A percentile compares a stretch with the other conserved stretches of the same genome.
These are phyloP conservation scores for Corynespora cassiicola DNA, from an alignment of 2,329 filamentous ascomycete genomes.

Conservation along the genomic window DNA sequence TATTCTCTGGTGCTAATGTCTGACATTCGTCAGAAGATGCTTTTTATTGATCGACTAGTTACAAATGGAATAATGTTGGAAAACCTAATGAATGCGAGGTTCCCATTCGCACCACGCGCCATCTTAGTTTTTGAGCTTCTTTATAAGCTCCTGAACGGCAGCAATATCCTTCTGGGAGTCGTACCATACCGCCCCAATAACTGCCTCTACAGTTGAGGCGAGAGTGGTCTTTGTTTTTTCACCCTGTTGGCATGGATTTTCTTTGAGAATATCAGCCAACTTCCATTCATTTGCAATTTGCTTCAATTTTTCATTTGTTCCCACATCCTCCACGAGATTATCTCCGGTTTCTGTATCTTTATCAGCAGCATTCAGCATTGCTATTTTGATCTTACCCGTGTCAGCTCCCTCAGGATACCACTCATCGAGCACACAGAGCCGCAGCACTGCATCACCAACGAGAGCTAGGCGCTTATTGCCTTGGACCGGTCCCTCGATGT, in stretches of 20 bases:
- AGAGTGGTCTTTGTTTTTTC: conserved; percentile 4
- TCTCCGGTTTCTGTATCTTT: not conserved
- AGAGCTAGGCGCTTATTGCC: conserved; percentile 14
- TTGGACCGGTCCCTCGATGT: conserved; percentile 1
- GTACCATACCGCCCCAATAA: conserved; percentile 11
- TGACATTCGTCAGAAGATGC: too few species aligned
- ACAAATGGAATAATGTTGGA: too few species aligned
- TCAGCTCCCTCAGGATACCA: conserved; percentile 6
- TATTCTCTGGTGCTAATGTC: too few species aligned
- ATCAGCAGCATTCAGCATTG: not conserved
- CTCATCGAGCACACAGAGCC: conserved; percentile 5
- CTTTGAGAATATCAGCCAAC: conserved; percentile 2
- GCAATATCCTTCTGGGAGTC: conserved; percentile 5
- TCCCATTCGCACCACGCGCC: too few species aligned
- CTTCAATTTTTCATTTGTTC: conserved; percentile 3
- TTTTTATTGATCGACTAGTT: too few species aligned
- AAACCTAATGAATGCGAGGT: too few species aligned
- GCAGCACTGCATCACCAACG: conserved; percentile 9
- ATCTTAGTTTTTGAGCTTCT: too few species aligned
- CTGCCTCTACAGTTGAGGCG: conserved; percentile 12
- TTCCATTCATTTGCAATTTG: conserved; percentile 6
- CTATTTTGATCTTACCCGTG: conserved; percentile 9
- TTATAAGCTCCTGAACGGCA: conserved; percentile 3
- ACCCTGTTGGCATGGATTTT: conserved; percentile 9
- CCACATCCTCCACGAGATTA: not conserved